Base-by-base conservation (phyloP, 768 basidiomycete genomes). In the Chalciporus piperatus region DNA sequence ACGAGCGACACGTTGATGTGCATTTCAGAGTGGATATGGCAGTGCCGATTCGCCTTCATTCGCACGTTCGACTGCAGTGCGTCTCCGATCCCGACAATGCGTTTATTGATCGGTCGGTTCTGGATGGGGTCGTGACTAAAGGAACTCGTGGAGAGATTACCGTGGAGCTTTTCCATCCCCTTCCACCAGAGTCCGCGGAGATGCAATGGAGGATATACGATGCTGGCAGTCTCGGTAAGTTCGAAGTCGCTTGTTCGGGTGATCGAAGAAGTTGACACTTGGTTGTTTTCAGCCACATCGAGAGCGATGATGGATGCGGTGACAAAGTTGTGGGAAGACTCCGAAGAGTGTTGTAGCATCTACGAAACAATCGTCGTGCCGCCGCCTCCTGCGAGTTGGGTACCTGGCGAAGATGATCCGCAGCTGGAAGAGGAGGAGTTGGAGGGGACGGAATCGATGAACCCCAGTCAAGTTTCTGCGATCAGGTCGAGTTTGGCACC, bases 181-280 rank as follows among this genome's bases (percentile, higher is more conserved):
- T 80, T 12, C 84, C 85, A 1, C 83, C 84, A 0, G 84, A 87
- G 60, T 74, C 75, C 60, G 70, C 73, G 28, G 60, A 51, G 13
- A 84, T 86, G 74, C 77, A 83, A 38, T 87, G 84, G 84, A 79
- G 76, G 41, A 64, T 86, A 62, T 86, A 82, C 45, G 69, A 81
- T 59, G 82, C 83, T 0, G 83, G 83, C 14, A 83, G 80, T 49
- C 73, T 76, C 23, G 80, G 82, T 81, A 41, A 20, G 75, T 67
- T 45, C 41, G 22, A 22, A 22, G 4, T 50, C 10, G 0, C 19
- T 9, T 6, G 23, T 41, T 40, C 6, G 41, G 28, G n/a, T 23
- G 17, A 30, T 9, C 13, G 17, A 37, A 40, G 12, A 12, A 16
- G 12, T 54, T 60, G 51, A 63, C 10, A 10, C 4, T 27, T 7